phyloP scores from a whole-genome alignment of 202 grass and related monocot species.

The Cymbopogon flexuosus region DNA sequence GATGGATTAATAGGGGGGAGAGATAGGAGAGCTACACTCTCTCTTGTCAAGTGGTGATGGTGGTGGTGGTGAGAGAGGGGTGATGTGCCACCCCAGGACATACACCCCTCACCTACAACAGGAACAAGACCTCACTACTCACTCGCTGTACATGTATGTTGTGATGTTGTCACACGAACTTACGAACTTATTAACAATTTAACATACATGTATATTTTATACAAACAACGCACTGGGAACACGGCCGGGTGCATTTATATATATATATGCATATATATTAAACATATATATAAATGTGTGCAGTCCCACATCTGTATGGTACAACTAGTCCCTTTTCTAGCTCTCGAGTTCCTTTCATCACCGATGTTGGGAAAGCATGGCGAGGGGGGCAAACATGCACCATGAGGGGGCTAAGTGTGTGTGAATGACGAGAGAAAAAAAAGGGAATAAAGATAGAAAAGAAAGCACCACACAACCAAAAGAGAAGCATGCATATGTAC shows the following conservation, averaged over 20 bases:
- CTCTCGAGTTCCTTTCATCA: slow-evolving; percentile 66
- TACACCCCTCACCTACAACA: slow-evolving; percentile 61
- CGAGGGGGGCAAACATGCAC: slow-evolving; percentile 26
- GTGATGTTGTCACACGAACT: background rate
- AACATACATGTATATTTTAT: background rate
- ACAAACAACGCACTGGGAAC: background rate
- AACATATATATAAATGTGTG: background rate
- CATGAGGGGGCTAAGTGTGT: too few relatives aligned
- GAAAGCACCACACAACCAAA: slow-evolving; percentile 12
- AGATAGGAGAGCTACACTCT: slow-evolving; percentile 4
- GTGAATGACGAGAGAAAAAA: background rate
- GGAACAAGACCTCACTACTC: slow-evolving; percentile 7
- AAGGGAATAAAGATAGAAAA: background rate
- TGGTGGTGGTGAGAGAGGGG: background rate
- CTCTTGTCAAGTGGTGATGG: slow-evolving; percentile 38
- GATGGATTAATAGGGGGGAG: slow-evolving; percentile 8
- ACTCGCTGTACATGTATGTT: background rate
- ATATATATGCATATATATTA: too few relatives aligned
- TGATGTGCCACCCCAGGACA: slow-evolving; percentile 69
- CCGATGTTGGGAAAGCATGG: slow-evolving; percentile 52
- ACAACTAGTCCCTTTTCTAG: slow-evolving; percentile 54
- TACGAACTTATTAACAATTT: background rate
- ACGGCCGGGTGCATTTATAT: background rate
- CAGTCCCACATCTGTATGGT: slow-evolving; percentile 43
- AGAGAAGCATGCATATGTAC: background rate